Evolutionary conservation across 1,139 yeast species (phyloP).

Genomic region (Geotrichum phurueaensis): DNA sequence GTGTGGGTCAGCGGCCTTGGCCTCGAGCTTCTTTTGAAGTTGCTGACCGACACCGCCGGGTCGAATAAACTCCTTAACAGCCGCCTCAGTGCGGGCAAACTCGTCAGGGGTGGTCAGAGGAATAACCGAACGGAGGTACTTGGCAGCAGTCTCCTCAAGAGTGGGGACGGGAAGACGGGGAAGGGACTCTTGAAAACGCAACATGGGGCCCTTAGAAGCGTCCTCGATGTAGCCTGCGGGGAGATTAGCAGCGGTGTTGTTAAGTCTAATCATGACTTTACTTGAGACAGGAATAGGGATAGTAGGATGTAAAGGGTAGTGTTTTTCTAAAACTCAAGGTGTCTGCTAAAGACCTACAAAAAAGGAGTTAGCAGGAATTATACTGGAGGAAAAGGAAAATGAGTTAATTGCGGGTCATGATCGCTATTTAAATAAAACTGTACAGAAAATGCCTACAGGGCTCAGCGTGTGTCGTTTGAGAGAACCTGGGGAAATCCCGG

Average conservation of each 20-base stretch:
- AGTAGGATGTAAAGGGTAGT: neutral
- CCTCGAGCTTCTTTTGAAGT: conserved; percentile 60
- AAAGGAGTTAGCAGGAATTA: neutral
- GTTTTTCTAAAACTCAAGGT: neutral
- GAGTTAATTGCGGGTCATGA: neutral
- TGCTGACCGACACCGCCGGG: conserved; percentile 60
- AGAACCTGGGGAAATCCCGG: conserved; percentile 5
- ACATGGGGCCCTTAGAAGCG: conserved; percentile 59
- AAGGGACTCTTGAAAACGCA: conserved; percentile 62
- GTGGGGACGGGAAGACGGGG: conserved; percentile 88
- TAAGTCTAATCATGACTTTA: conserved; percentile 22
- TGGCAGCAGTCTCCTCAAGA: conserved; percentile 61
- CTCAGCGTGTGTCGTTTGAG: neutral
- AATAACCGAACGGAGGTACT: conserved; percentile 65
- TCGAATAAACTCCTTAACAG: conserved; percentile 60
- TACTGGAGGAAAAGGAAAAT: neutral
- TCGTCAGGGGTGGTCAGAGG: conserved; percentile 60
- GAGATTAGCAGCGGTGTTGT: conserved; percentile 31
- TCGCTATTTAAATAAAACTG: neutral
- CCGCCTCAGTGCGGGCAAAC: conserved; percentile 49
- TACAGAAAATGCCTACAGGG: neutral
- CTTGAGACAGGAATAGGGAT: conserved; percentile 1
- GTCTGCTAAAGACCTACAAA: neutral
- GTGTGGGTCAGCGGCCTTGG: conserved; percentile 50
- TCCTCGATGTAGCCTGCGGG: conserved; percentile 35